Base-by-base conservation (phyloP, 2,329 filamentous ascomycete species). In the Ceratocystis colombiana region DNA sequence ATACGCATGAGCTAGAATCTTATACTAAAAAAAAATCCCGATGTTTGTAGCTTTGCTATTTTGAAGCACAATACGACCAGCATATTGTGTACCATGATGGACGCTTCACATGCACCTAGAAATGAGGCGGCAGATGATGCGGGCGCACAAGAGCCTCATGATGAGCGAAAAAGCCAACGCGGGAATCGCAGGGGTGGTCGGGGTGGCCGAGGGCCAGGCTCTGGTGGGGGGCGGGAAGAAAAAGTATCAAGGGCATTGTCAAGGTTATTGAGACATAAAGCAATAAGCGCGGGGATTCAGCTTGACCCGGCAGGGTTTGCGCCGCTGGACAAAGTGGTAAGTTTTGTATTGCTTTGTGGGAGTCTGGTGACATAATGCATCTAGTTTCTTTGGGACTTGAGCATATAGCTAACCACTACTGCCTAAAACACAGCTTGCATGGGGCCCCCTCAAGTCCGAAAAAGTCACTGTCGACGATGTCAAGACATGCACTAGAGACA, bases 391-490 rank as follows among this genome's bases (percentile, higher is more conserved):
- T 12, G 37, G 10, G 37, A 41, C 37, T 41, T 5, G 37, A 41
- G 10, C 37, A 41, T 15, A 5, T 28, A 46, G 33, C 44, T 61
- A 53, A 69, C 3, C 12, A 53, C 7, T 5, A 48, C 37, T 25
- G 28, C 45, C 20, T 10, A 1, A 37, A 62, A 30, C 30, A 28
- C 66, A 84, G 81, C 76, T 85, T 55, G 74, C 76, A 68, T 85
- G 80, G 78, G 78, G 76, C 0, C 80, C 82, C 7, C 71, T 96
- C 65, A 84, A 83, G 69, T 84, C 83, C 3, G 79, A 96, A 8
- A 80, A 88, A 68, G 83, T 88, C n/a, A 88, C 87, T 0, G 82
- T 96, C 67, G 77, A 80, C 1, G 93, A 96, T 70, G 80, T 99
- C 69, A 79, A 83, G 65, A 74, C 80, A 8, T 81, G 87, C 17